phyloP scores from a whole-genome alignment of 2,329 filamentous ascomycete genomes.

The Pyricularia sp. region DNA sequence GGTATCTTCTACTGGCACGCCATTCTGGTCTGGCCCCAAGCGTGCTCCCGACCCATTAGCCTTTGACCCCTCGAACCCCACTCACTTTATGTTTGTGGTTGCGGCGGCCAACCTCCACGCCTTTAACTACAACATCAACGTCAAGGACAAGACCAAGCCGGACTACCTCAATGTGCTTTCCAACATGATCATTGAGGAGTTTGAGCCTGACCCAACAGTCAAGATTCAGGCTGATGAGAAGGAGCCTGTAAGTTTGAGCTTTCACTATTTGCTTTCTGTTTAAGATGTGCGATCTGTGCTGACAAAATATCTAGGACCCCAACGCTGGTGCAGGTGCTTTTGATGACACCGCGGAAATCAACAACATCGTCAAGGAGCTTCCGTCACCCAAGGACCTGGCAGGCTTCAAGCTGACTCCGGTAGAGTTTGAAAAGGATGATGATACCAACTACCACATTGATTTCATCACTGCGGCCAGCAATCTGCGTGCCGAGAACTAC shows the following conservation, averaged over 20 bases:
- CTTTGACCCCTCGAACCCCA: slow-evolving; percentile 76
- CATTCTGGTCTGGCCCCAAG: slow-evolving; percentile 98
- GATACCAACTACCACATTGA: slow-evolving; percentile 98
- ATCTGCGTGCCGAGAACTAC: slow-evolving; percentile 95
- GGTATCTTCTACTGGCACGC: slow-evolving; percentile 75
- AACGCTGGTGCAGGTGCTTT: slow-evolving; percentile 55
- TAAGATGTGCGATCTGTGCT: slow-evolving; percentile 11
- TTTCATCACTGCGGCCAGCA: slow-evolving; percentile 96
- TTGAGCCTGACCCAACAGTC: slow-evolving; percentile 78
- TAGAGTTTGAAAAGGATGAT: slow-evolving; percentile 97
- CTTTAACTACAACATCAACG: slow-evolving; percentile 95
- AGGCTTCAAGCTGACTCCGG: slow-evolving; percentile 81
- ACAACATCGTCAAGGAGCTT: slow-evolving; percentile 61
- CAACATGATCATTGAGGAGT: slow-evolving; percentile 92
- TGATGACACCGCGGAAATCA: slow-evolving; percentile 68
- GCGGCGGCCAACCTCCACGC: slow-evolving; percentile 88
- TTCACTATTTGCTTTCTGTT: background rate
- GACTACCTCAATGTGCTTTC: slow-evolving; percentile 76
- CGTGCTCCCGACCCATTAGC: slow-evolving; percentile 85
- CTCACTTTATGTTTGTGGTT: slow-evolving; percentile 81
- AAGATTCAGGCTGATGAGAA: slow-evolving; percentile 97
- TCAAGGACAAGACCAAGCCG: slow-evolving; percentile 59
- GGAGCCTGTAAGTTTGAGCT: slow-evolving; percentile 56
- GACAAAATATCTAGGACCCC: slow-evolving; percentile 51
- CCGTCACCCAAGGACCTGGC: slow-evolving; percentile 73